phyloP scores from a whole-genome alignment of 2,329 filamentous ascomycete species.

The Aureobasidium musti region DNA sequence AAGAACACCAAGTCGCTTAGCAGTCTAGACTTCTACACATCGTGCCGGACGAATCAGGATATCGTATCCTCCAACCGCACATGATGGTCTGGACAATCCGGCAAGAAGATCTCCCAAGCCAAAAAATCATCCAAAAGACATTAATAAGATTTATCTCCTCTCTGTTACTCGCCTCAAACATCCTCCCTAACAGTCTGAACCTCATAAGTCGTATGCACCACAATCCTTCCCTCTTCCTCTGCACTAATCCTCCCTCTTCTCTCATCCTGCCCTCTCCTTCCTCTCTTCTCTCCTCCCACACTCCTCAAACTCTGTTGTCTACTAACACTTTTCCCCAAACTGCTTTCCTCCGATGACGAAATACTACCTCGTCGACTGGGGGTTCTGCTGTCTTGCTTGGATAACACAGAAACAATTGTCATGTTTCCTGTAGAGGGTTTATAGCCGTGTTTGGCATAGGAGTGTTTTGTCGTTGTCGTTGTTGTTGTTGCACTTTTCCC shows the following conservation, averaged over 20 bases:
- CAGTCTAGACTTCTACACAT: no score
- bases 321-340: not conserved
- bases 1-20: no score
- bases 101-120: not conserved
- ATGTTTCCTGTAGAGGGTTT: constrained; percentile 2
- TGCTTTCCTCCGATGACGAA: not conserved
- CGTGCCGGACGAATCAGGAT: no score
- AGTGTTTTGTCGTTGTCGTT: not conserved
- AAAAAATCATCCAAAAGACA: not conserved
- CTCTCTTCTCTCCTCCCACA: not conserved
- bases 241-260: not conserved
- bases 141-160: not conserved
- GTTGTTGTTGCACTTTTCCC: not conserved
- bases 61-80: not conserved
- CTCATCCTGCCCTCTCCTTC: not conserved
- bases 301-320: constrained; percentile 18
- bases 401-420: constrained; percentile 1
- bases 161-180: not conserved
- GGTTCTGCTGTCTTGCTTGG: not conserved
- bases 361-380: not conserved
- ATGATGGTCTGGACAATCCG: not conserved
- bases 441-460: constrained; percentile 18
- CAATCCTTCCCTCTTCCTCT: not conserved
- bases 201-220: constrained; percentile 16
- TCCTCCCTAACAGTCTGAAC: constrained; percentile 1